These are phyloP conservation scores for Helianthus tuberosus DNA, from an alignment of 129 eudicot species.

Conservation along the genomic window DNA sequence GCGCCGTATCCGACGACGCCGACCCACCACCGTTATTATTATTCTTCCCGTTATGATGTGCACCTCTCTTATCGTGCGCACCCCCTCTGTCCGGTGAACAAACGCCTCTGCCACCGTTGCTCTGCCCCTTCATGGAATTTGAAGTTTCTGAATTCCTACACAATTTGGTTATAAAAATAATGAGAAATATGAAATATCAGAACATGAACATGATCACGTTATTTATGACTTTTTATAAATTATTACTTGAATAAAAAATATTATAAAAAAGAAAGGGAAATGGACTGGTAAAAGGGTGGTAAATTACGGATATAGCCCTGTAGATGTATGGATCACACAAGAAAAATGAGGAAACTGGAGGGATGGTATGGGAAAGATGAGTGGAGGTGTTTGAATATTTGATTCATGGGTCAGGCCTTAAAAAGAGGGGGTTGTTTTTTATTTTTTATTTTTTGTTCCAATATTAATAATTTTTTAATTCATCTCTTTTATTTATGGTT, in stretches of 20 bases:
- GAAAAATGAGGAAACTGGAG: slow-evolving; percentile 25
- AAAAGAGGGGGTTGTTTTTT: slow-evolving; percentile 37
- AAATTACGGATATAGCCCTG: slow-evolving; percentile 46
- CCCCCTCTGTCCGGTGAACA: slow-evolving; percentile 66
- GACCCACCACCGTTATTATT: slow-evolving; percentile 55
- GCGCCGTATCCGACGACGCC: slow-evolving; percentile 62
- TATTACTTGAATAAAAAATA: slow-evolving; percentile 3
- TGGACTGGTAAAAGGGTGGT: neutral
- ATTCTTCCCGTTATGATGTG: slow-evolving; percentile 22
- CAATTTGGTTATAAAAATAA: slow-evolving; percentile 12
- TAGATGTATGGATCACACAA: slow-evolving; percentile 23
- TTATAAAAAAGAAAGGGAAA: slow-evolving; percentile 5
- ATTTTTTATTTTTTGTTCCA: neutral
- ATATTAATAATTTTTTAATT: neutral
- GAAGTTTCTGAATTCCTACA: slow-evolving; percentile 62
- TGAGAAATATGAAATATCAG: neutral
- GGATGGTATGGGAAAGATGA: slow-evolving; percentile 35
- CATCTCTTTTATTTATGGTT: slow-evolving; percentile 14
- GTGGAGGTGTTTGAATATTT: slow-evolving; percentile 26
- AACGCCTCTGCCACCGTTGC: slow-evolving; percentile 67
- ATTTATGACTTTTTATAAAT: neutral
- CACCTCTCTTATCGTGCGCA: slow-evolving; percentile 31
- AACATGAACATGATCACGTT: slow-evolving; percentile 7
- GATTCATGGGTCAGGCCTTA: slow-evolving; percentile 40
- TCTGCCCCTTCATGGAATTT: slow-evolving; percentile 69